phyloP scores from a whole-genome alignment of 164 flowering plant species.

The Annona squamosa region DNA sequence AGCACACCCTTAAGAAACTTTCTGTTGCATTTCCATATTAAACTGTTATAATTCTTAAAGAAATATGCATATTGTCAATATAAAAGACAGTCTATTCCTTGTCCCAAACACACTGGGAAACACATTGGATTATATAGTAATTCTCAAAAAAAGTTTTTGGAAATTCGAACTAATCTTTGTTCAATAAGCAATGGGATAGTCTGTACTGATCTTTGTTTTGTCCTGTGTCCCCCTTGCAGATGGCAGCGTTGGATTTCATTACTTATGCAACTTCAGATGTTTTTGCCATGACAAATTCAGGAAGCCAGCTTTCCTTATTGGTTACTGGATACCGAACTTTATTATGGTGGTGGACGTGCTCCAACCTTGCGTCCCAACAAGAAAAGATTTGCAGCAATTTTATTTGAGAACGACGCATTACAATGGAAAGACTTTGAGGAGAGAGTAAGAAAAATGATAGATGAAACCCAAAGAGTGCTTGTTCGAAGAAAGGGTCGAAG shows the following conservation, averaged over 20 bases:
- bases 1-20: too few species aligned
- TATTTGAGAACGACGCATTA: slow-evolving; percentile 54
- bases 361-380: slow-evolving; percentile 83
- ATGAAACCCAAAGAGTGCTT: slow-evolving; percentile 62
- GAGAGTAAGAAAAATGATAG: slow-evolving; percentile 75
- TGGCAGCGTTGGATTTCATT: slow-evolving; percentile 94
- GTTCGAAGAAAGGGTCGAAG: slow-evolving; percentile 56
- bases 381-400: slow-evolving; percentile 71
- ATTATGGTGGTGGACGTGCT: slow-evolving; percentile 69
- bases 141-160: too few species aligned
- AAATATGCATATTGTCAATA: too few species aligned
- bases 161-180: too few species aligned
- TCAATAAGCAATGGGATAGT: too few species aligned
- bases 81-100: too few species aligned
- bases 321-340: slow-evolving; percentile 81
- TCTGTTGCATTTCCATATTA: too few species aligned
- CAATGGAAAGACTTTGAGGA: slow-evolving; percentile 60
- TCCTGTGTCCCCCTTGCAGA: slow-evolving; percentile 36
- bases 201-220: too few species aligned
- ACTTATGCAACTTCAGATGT: slow-evolving; percentile 94
- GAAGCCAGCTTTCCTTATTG: slow-evolving; percentile 90
- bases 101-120: too few species aligned
- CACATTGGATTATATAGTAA: too few species aligned
- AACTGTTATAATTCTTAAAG: too few species aligned
- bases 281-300: slow-evolving; percentile 96